Percentiles rank a stretch among this genome's conserved stretches.
Evolutionary conservation across 2,329 filamentous ascomycete genomes (phyloP).

Genomic region (Geosmithia flava): DNA sequence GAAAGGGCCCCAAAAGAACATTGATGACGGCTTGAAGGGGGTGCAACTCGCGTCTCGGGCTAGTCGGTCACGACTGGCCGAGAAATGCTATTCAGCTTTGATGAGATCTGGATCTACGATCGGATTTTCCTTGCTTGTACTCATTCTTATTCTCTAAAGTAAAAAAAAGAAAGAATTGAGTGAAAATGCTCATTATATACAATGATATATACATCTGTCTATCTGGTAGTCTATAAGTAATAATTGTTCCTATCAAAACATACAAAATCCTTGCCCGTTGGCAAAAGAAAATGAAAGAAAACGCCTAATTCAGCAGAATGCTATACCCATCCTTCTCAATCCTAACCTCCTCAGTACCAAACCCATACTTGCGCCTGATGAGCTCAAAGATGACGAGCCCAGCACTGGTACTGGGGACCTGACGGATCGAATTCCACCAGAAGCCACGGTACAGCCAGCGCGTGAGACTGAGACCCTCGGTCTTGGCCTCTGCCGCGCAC

Average conservation of each 20-base stretch:
- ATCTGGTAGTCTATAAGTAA: background rate
- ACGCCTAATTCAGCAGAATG: slow-evolving; percentile 38
- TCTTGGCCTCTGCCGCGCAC: slow-evolving; percentile 42
- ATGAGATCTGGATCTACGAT: too few species aligned
- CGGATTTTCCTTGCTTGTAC: too few species aligned
- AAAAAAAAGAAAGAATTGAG: background rate
- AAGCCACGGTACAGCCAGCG: slow-evolving; percentile 62
- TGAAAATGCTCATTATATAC: background rate
- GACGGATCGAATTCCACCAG: slow-evolving; percentile 58
- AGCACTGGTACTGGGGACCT: slow-evolving; percentile 66
- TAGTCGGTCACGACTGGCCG: too few species aligned
- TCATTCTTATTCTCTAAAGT: background rate
- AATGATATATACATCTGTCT: background rate
- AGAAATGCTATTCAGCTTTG: background rate
- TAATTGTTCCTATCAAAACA: background rate
- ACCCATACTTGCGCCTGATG: slow-evolving; percentile 59
- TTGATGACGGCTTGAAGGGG: background rate
- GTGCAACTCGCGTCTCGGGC: background rate
- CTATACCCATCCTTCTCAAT: slow-evolving; percentile 61
- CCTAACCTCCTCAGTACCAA: slow-evolving; percentile 46
- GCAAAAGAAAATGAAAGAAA: background rate
- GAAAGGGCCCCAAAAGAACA: background rate
- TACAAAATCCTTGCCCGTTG: too few species aligned
- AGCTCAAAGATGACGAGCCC: slow-evolving; percentile 71
- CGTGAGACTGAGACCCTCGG: slow-evolving; percentile 41